These are phyloP conservation scores for Hanseniaspora occidentalis DNA, from an alignment of 805 yeast genomes.

Conservation along the genomic window DNA sequence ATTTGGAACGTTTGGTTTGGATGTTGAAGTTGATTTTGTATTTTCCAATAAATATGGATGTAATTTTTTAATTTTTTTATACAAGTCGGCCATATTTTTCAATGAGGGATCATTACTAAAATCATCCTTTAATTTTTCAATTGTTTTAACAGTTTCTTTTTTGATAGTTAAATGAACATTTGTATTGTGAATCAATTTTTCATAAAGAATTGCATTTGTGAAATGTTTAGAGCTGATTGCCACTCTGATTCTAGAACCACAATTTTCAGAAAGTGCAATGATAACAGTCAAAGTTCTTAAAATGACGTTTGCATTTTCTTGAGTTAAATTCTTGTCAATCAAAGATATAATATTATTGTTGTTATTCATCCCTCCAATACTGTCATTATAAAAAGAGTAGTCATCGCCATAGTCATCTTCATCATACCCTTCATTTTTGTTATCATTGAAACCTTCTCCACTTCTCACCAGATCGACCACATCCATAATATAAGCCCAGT, in stretches of 20 bases:
- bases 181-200: slow-evolving; percentile 36
- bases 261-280: slow-evolving; percentile 59
- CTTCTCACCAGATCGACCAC: slow-evolving; percentile 51
- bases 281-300: slow-evolving; percentile 43
- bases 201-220: slow-evolving; percentile 30
- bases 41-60: slow-evolving; percentile 25
- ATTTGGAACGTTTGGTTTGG: slow-evolving; percentile 46
- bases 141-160: slow-evolving; percentile 48
- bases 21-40: background rate
- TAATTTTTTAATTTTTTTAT: slow-evolving; percentile 32
- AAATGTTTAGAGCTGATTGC: slow-evolving; percentile 48
- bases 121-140: slow-evolving; percentile 50
- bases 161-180: slow-evolving; percentile 58
- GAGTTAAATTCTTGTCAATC: slow-evolving; percentile 35
- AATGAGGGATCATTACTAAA: slow-evolving; percentile 69
- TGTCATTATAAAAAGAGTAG: slow-evolving; percentile 8
- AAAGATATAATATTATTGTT: slow-evolving; percentile 25
- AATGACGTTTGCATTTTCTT: slow-evolving; percentile 52
- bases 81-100: slow-evolving; percentile 52
- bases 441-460: background rate
- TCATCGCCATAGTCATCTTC: slow-evolving; percentile 38
- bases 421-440: slow-evolving; percentile 36
- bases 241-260: slow-evolving; percentile 57
- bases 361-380: slow-evolving; percentile 16
- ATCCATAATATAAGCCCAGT: slow-evolving; percentile 52